phyloP scores from a whole-genome alignment of 2,329 filamentous ascomycete species.

The Botryotinia convoluta region DNA sequence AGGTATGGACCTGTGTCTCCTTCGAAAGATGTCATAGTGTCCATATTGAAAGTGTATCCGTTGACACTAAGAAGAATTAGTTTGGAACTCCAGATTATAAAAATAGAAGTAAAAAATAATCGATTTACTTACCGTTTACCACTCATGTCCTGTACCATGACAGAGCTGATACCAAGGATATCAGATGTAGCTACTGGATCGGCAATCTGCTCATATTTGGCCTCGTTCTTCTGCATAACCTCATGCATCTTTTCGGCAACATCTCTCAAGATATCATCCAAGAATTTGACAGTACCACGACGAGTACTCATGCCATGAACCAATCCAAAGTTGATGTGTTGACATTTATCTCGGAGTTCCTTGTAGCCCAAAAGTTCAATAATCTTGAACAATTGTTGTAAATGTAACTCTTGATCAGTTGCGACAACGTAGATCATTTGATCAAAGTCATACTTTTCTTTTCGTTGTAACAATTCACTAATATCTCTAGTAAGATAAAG shows the following conservation, averaged over 20 bases:
- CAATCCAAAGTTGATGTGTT: slow-evolving; percentile 75
- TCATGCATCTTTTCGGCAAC: slow-evolving; percentile 97
- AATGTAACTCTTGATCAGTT: slow-evolving; percentile 68
- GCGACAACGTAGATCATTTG: slow-evolving; percentile 80
- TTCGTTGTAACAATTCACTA: slow-evolving; percentile 66
- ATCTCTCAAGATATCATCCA: slow-evolving; percentile 69
- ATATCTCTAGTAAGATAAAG: slow-evolving; percentile 78
- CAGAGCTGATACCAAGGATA: slow-evolving; percentile 84
- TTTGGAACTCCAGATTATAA: slow-evolving; percentile 11
- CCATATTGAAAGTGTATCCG: slow-evolving; percentile 73
- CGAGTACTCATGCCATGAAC: slow-evolving; percentile 69
- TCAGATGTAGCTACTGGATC: slow-evolving; percentile 81
- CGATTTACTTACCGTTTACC: slow-evolving; percentile 70
- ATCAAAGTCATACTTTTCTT: slow-evolving; percentile 65
- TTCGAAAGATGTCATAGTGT: slow-evolving; percentile 79
- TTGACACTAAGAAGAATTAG: slow-evolving; percentile 48
- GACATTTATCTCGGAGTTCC: slow-evolving; percentile 64
- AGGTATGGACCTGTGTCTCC: slow-evolving; percentile 83
- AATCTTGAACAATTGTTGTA: slow-evolving; percentile 75
- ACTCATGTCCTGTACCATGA: slow-evolving; percentile 98
- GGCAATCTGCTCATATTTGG: slow-evolving; percentile 87
- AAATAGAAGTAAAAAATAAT: neutral
- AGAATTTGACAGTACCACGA: slow-evolving; percentile 72
- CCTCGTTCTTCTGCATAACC: slow-evolving; percentile 86
- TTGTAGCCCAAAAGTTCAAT: slow-evolving; percentile 67